Evolutionary conservation across 768 basidiomycete genomes (phyloP).

Genomic region (Termitomyces titanicus): DNA sequence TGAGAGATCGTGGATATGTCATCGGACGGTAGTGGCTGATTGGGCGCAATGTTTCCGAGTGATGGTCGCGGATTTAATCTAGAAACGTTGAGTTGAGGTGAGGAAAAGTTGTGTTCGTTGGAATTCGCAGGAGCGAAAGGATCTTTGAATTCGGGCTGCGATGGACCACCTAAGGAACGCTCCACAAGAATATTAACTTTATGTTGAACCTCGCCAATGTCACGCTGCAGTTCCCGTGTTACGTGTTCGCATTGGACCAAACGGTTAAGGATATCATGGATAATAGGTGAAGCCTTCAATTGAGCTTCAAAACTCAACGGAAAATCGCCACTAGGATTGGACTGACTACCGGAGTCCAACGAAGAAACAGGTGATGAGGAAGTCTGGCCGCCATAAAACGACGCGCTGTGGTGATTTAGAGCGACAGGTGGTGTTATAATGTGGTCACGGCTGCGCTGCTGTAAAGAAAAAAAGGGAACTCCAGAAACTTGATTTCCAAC

Average conservation of each 20-base stretch:
- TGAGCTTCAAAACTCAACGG: slow-evolving; percentile 61
- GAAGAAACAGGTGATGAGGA: slow-evolving; percentile 81
- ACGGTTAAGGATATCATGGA: slow-evolving; percentile 75
- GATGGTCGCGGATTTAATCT: slow-evolving; percentile 60
- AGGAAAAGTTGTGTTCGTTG: slow-evolving; percentile 30
- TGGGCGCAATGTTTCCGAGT: slow-evolving; percentile 66
- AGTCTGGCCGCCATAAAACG: slow-evolving; percentile 43
- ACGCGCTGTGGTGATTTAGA: slow-evolving; percentile 30
- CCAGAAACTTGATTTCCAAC: slow-evolving; percentile 15
- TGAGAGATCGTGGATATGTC: slow-evolving; percentile 76
- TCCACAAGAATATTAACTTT: slow-evolving; percentile 79
- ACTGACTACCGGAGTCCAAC: slow-evolving; percentile 68
- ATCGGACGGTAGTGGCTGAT: slow-evolving; percentile 63
- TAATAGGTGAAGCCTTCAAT: slow-evolving; percentile 70
- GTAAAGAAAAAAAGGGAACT: slow-evolving; percentile 35
- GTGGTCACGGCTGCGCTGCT: slow-evolving; percentile 34
- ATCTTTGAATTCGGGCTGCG: slow-evolving; percentile 78
- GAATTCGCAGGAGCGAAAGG: slow-evolving; percentile 57
- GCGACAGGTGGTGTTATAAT: slow-evolving; percentile 45
- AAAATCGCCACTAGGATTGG: slow-evolving; percentile 45
- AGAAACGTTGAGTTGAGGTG: slow-evolving; percentile 36
- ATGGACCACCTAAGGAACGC: slow-evolving; percentile 43
- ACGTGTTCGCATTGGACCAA: slow-evolving; percentile 68
- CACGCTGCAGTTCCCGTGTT: slow-evolving; percentile 68
- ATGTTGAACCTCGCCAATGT: slow-evolving; percentile 68